These are phyloP conservation scores for Polygonum aviculare DNA, from an alignment of 148 eudicot genomes.

Conservation along the genomic window DNA sequence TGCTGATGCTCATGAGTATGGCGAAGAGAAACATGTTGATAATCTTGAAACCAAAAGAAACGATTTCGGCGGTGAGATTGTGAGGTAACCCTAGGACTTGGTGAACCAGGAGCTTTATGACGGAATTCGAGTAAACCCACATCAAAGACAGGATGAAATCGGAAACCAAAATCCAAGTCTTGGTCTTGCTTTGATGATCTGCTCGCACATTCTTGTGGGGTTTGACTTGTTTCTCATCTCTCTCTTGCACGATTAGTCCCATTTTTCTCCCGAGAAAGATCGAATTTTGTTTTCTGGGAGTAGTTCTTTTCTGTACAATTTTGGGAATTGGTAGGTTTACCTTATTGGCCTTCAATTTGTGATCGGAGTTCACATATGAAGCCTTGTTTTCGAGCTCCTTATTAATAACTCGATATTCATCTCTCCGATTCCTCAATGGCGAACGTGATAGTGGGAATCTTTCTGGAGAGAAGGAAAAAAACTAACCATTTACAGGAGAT, in stretches of 20 bases:
- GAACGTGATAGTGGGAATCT: constrained; percentile 10
- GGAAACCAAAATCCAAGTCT: constrained; percentile 21
- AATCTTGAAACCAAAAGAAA: constrained; percentile 32
- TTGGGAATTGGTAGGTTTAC: background rate
- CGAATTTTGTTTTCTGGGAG: background rate
- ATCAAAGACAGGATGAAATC: constrained; percentile 55
- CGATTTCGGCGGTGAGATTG: constrained; percentile 32
- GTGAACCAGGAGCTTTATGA: constrained; percentile 43
- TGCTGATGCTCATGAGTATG: constrained; percentile 30
- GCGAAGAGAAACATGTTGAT: constrained; percentile 63
- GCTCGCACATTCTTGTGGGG: background rate
- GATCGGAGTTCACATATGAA: background rate
- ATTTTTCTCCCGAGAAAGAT: background rate
- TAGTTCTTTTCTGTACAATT: background rate
- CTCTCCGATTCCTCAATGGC: background rate
- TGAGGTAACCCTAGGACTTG: constrained; percentile 34
- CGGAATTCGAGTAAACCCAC: constrained; percentile 74
- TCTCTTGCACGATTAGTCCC: constrained; percentile 2
- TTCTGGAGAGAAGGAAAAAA: background rate
- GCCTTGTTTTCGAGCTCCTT: background rate
- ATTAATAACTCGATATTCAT: background rate
- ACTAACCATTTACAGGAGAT: background rate
- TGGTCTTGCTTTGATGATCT: background rate
- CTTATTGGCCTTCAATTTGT: background rate
- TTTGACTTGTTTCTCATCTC: constrained; percentile 10